Percentiles rank a stretch among this genome's conserved stretches.
Conservation (phyloP, 1,139 yeast genomes). For the Geotrichum restrictum region DNA sequence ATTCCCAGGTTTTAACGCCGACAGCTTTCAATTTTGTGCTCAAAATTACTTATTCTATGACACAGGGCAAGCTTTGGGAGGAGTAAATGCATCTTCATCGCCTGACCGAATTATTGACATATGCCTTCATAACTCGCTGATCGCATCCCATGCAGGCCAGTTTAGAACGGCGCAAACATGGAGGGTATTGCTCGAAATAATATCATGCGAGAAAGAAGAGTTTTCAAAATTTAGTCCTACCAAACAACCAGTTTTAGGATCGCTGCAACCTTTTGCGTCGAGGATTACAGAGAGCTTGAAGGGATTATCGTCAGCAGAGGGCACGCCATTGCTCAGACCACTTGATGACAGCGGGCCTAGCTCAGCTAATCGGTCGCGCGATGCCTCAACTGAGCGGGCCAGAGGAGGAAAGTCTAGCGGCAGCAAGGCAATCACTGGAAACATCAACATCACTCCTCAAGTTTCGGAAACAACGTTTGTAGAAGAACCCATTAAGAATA, state of each 20-base stretch:
- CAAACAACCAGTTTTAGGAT: conserved; percentile 15
- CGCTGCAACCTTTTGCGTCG: conserved; percentile 19
- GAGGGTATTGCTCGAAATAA: conserved; percentile 57
- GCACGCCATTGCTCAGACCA: conserved; percentile 17
- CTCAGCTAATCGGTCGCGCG: conserved; percentile 1
- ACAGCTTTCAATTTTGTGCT: conserved; percentile 33
- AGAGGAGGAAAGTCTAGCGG: background rate
- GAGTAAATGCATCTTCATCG: conserved; percentile 36
- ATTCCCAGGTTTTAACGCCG: conserved; percentile 34
- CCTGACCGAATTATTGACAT: conserved; percentile 45
- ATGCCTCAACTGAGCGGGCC: conserved; percentile 9
- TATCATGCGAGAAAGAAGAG: conserved; percentile 45
- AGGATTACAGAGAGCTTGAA: conserved; percentile 22
- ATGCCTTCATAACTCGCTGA: conserved; percentile 56
- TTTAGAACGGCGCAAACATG: conserved; percentile 65
- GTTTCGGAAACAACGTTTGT: no score
- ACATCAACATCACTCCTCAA: background rate
- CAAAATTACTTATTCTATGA: conserved; percentile 33
- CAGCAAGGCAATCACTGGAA: background rate
- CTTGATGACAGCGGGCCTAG: conserved; percentile 8
- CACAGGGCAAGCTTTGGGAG: background rate
- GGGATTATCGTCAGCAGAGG: conserved; percentile 17
- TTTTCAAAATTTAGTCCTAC: conserved; percentile 23
- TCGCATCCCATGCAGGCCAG: conserved; percentile 53
- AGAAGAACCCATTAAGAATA: no score